A percentile compares a stretch with the other conserved stretches of the same genome.
phyloP scores from a whole-genome alignment of 2,329 filamentous ascomycete genomes.

The Aspergillus sergii region DNA sequence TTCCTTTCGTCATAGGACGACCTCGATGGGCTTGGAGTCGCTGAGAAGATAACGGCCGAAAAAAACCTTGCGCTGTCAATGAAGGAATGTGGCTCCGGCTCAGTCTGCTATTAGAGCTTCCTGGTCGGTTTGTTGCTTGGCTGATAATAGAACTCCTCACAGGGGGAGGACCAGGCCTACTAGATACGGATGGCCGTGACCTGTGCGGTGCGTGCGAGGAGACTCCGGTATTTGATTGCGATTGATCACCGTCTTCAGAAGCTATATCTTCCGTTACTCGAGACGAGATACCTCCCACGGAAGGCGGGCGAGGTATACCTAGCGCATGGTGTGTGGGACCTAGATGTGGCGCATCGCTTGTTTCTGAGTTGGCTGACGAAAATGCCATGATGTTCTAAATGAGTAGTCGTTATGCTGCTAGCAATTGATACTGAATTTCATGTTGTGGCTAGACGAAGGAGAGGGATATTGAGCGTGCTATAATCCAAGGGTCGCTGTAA shows the following conservation, averaged over 20 bases:
- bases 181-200: slow-evolving; percentile 60
- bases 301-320: slow-evolving; percentile 55
- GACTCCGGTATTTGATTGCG: slow-evolving; percentile 42
- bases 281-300: slow-evolving; percentile 61
- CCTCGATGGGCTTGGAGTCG: slow-evolving; percentile 86
- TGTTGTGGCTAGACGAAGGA: slow-evolving; percentile 19
- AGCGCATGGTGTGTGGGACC: slow-evolving; percentile 46
- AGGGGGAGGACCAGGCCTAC: slow-evolving; percentile 53
- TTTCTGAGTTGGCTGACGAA: slow-evolving; percentile 32
- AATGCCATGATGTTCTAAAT: slow-evolving; percentile 25
- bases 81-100: slow-evolving; percentile 88
- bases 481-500: not conserved
- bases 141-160: slow-evolving; percentile 39
- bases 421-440: slow-evolving; percentile 22
- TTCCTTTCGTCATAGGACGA: slow-evolving; percentile 46
- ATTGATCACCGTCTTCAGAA: slow-evolving; percentile 55
- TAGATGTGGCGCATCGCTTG: slow-evolving; percentile 42
- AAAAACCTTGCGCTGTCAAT: slow-evolving; percentile 87
- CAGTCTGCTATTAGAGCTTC: slow-evolving; percentile 64
- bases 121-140: slow-evolving; percentile 54
- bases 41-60: slow-evolving; percentile 94
- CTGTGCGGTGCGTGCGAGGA: slow-evolving; percentile 56
- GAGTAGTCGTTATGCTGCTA: slow-evolving; percentile 15
- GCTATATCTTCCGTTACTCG: slow-evolving; percentile 64
- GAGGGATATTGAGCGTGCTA: slow-evolving; percentile 4